Evolutionary conservation across 768 basidiomycete genomes (phyloP), one percentile per base, ranked within the genome.

Genomic region (Xerocomellus dryophilus): DNA sequence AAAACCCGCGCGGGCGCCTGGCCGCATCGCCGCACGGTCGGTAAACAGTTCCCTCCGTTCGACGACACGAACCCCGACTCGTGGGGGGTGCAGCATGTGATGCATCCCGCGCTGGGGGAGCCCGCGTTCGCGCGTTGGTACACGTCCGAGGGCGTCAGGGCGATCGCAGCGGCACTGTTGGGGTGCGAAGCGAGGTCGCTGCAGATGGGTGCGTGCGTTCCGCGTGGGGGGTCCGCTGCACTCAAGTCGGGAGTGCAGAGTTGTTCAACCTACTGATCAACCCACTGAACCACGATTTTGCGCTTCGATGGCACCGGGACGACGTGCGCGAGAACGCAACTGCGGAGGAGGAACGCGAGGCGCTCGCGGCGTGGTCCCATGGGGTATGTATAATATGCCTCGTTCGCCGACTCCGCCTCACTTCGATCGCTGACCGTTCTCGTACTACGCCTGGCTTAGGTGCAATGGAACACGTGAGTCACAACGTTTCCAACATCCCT

Each of bases 401-500:
- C 23, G 23, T 32, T 32, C 31, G 7, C 12, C 4, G 1, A 23
- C 15, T n/a, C n/a, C n/a, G 0, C 5, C 11, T 21, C 15, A 51
- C 32, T 12, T 6, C 5, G 5, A 50, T n/a, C 25, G 25, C 27
- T 34, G 32, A 32, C 32, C 32, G 10, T 4, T 32, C 40, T 7
- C 5, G 5, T 15, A 7, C 25, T 23, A 10, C 6, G 9, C 23
- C 0, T 32, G 42, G 12, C 12, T 4, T 47, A 90, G 86, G 77
- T 89, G 0, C 88, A 92, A 71, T 91, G 88, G 88, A 91, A 90
- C 62, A 83, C 86, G 87, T 88, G 73, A 50, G 82, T 72, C 35
- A 2, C 17, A 20, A 8, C 29, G 11, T 11, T 27, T 2, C 18
- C 21, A 0, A 36, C 23, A 38, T 4, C 7, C 3, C 42, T 45